Conservation (phyloP, 805 yeast genomes). For the Yarrowia deformans region DNA sequence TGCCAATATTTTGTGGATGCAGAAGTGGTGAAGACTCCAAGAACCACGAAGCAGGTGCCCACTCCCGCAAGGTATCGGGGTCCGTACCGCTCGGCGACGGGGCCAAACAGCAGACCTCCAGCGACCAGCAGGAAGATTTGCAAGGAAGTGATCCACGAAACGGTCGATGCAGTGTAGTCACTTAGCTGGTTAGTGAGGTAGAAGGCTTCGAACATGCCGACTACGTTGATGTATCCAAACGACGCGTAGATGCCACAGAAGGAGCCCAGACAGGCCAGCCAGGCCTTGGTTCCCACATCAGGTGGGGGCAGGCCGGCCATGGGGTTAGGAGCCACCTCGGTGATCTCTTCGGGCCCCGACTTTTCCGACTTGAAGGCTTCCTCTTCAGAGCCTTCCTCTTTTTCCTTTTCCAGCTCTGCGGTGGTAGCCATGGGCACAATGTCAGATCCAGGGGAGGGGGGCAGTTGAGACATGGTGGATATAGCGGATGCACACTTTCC, state of each 20-base stretch:
- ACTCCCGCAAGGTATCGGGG: constrained; percentile 55
- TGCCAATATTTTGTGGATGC: constrained; percentile 62
- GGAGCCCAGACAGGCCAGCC: constrained; percentile 32
- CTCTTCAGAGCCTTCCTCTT: constrained; percentile 17
- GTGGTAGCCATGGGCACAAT: constrained; percentile 25
- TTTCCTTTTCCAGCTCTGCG: constrained; percentile 15
- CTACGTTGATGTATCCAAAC: constrained; percentile 70
- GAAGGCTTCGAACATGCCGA: constrained; percentile 68
- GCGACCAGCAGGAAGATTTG: constrained; percentile 52
- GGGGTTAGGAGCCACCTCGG: constrained; percentile 78
- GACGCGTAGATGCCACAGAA: constrained; percentile 32
- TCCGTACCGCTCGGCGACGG: constrained; percentile 66
- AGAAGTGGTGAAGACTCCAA: constrained; percentile 62
- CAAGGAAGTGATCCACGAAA: constrained; percentile 72
- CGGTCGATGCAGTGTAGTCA: constrained; percentile 55
- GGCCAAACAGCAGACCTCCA: constrained; percentile 59
- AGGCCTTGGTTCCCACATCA: constrained; percentile 26
- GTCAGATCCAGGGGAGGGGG: constrained; percentile 34
- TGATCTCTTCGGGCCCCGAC: constrained; percentile 6
- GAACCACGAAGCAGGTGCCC: constrained; percentile 57
- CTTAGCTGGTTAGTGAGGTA: constrained; percentile 61
- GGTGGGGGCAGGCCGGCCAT: constrained; percentile 50
- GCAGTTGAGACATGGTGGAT: constrained; percentile 22
- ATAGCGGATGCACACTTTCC: background rate
- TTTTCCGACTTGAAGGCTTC: constrained; percentile 16